These are phyloP conservation scores for Clitopilus hobsonii DNA, from an alignment of 768 basidiomycete genomes.

Conservation along the genomic window DNA sequence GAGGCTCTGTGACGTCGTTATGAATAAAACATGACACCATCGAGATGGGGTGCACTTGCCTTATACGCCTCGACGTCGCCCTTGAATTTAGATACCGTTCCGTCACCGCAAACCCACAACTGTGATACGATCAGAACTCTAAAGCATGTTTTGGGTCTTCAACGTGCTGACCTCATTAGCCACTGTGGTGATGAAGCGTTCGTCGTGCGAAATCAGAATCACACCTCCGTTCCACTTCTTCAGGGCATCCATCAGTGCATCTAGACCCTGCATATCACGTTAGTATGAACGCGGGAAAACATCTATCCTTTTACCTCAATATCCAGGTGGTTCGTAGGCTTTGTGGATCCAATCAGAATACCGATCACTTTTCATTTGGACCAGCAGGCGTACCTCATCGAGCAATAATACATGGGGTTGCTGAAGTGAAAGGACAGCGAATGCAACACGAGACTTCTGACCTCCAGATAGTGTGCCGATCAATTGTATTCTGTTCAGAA, in stretches of 20 bases:
- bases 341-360: constrained; percentile 4
- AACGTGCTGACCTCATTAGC: constrained; percentile 62
- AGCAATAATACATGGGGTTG: constrained; percentile 89
- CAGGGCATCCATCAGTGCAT: constrained; percentile 86
- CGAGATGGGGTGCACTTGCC: constrained; percentile 33
- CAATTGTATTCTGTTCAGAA: constrained; percentile 57
- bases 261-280: constrained; percentile 68
- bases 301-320: constrained; percentile 55
- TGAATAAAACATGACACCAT: constrained; percentile 9
- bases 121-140: constrained; percentile 20
- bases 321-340: constrained; percentile 96
- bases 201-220: constrained; percentile 93
- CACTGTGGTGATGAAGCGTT: constrained; percentile 88
- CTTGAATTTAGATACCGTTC: constrained; percentile 74
- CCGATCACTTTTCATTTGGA: not conserved
- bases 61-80: constrained; percentile 93
- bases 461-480: constrained; percentile 94
- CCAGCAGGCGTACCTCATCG: constrained; percentile 68
- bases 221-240: constrained; percentile 85
- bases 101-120: constrained; percentile 93
- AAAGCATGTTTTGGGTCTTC: not conserved
- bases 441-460: constrained; percentile 94
- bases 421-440: constrained; percentile 80
- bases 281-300: not conserved
- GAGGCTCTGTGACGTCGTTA: constrained; percentile 44